Evolutionary conservation across 345 rosid genomes (phyloP).

Genomic region (Syzygium oleosum): DNA sequence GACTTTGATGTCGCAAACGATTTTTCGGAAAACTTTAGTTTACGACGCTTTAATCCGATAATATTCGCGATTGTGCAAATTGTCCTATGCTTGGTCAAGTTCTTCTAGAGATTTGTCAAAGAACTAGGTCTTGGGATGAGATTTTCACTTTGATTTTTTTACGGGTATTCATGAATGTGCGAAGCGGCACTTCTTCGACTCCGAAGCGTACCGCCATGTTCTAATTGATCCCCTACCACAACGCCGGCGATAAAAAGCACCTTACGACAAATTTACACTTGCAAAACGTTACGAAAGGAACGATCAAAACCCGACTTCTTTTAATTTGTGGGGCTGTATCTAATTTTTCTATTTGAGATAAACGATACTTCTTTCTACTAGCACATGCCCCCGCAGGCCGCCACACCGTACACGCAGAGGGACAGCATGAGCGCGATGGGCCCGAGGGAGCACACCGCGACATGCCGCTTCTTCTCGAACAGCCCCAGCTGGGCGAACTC

Average conservation of each 20-base stretch:
- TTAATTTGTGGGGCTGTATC: not conserved
- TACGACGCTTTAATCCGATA: not conserved
- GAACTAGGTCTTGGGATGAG: too few species aligned
- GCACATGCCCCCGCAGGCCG: constrained; percentile 44
- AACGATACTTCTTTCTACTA: not conserved
- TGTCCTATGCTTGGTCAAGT: too few species aligned
- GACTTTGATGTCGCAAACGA: not conserved
- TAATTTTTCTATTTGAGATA: not conserved
- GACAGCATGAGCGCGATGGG: constrained; percentile 34
- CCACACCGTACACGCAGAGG: constrained; percentile 53
- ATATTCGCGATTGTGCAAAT: too few species aligned
- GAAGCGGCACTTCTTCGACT: too few species aligned
- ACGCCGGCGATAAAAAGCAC: not conserved
- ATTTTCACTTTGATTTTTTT: too few species aligned
- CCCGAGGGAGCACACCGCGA: constrained; percentile 31
- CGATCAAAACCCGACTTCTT: not conserved
- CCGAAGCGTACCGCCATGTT: not conserved
- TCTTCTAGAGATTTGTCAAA: too few species aligned
- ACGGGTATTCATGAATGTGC: too few species aligned
- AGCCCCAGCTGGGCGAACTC: constrained; percentile 55
- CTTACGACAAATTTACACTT: not conserved
- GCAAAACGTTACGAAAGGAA: not conserved
- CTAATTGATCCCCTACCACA: not conserved
- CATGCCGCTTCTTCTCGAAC: constrained; percentile 73
- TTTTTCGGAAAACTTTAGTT: not conserved